These are phyloP conservation scores for Calonectria leucothoes DNA, from an alignment of 2,329 filamentous ascomycete genomes.

Conservation along the genomic window DNA sequence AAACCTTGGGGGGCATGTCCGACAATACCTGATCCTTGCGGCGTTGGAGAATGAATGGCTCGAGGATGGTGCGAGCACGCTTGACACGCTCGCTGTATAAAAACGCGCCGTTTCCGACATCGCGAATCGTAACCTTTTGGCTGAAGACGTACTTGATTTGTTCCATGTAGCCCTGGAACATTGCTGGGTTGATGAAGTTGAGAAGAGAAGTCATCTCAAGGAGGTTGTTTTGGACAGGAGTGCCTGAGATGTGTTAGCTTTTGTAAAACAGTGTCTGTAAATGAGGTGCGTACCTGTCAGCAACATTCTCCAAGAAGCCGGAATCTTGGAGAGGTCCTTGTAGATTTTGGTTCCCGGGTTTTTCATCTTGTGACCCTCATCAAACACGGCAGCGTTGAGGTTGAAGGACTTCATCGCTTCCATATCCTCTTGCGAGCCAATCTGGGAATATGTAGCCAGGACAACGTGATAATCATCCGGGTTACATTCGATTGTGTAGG, in stretches of 20 bases:
- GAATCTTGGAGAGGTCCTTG: constrained; percentile 80
- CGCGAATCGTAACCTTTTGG: constrained; percentile 87
- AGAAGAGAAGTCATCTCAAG: constrained; percentile 91
- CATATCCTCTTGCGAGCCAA: constrained; percentile 63
- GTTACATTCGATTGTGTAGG: constrained; percentile 72
- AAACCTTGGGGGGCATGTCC: constrained; percentile 84
- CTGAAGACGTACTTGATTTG: constrained; percentile 90
- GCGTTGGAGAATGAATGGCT: constrained; percentile 92
- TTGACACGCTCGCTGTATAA: constrained; percentile 89
- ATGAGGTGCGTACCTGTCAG: constrained; percentile 58
- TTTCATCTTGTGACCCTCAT: constrained; percentile 94
- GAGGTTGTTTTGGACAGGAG: constrained; percentile 93
- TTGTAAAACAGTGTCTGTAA: too few species aligned
- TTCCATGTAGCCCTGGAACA: constrained; percentile 83
- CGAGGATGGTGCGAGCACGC: constrained; percentile 90
- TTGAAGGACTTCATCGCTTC: constrained; percentile 60
- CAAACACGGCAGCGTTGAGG: constrained; percentile 77
- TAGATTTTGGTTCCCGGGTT: constrained; percentile 88
- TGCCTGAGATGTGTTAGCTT: constrained; percentile 70
- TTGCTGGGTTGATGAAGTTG: constrained; percentile 89
- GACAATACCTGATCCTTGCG: constrained; percentile 93
- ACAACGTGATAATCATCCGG: constrained; percentile 73
- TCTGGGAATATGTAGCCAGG: constrained; percentile 71
- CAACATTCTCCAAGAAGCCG: constrained; percentile 84
- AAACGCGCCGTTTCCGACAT: constrained; percentile 83